Base-by-base conservation (phyloP, 108 stramenopile genomes). In the Skeletonema costatum region DNA sequence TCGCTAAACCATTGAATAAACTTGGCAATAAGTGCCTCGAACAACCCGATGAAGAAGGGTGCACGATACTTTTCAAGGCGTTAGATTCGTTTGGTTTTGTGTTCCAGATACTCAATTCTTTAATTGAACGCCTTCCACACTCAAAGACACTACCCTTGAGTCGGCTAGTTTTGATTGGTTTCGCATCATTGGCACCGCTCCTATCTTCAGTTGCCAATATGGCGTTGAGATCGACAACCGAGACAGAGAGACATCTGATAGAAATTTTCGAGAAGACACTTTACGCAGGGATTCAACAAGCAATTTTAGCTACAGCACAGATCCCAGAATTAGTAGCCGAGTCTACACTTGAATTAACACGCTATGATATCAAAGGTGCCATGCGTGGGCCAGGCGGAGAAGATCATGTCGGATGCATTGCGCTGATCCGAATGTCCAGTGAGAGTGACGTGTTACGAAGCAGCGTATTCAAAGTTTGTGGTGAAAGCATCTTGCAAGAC, bases 331-430 rank as follows among this genome's bases (percentile, higher is more conserved):
- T 95, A 12, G 68, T 80, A 17, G 88, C 89, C 11, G 80, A 76
- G 50, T 91, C 90, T 2, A 82, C 89, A 4, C 86, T 95, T 4
- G 53, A 80, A n/a, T 67, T 63, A 32, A 81, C 88, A n/a, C 75
- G 83, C 9, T 92, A 86, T 74, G 94, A 95, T 68, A 92, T 93
- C 39, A 82, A 87, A 41, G 94, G 94, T 5, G 87, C 94, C 3
- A 90, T 93, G 88, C 48, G 94, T 31, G 90, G 89, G 31, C 90
- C 94, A 6, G 94, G 94, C 38, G 92, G 92, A 21, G 90, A 93
- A 68, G 88, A 89, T 75, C 86, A 90, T 75, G 86, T 89, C 44
- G 94, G 92, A 13, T 83, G 86, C 67, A 78, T 95, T 36, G 85
- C 86, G 9, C 66, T 95, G 61, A 86, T 93, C 85, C 73, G 94